Base-by-base conservation (phyloP, 2,329 filamentous ascomycete species). In the Aspergillus cejpii region DNA sequence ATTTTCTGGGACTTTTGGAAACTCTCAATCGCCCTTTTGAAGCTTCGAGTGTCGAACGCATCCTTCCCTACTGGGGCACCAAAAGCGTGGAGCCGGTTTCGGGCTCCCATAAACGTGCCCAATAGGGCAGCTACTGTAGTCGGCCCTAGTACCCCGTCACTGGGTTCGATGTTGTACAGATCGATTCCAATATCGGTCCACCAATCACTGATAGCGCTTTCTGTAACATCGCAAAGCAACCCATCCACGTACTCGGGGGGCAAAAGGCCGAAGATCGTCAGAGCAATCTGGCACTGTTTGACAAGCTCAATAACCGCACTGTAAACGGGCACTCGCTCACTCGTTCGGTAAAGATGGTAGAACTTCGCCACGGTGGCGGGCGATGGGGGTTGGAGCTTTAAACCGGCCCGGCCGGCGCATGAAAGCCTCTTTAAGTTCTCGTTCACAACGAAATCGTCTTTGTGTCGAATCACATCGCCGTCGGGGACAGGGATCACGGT, bases 131-230 rank as follows among this genome's bases (percentile, higher is more conserved):
- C 82, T 6, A 97, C 89, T 0, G 90, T 96, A 0, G 87, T 94
- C 2, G 92, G 90, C 0, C 92, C 92, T 2, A 98, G 72, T 17
- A 94, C 89, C 10, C 91, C 91, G 67, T 98, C 92, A 7, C 85
- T 85, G 1, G 92, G 91, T 65, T 97, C 92, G 26, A 89, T 80
- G 44, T 91, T 94, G 72, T 91, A 96, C 59, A 92, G 84, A 54
- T 97, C 91, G 0, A 83, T 84, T 1, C 92, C 92, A 48, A 96
- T 84, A 58, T 95, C 87, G 1, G 86, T 83, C 92, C 92, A 97
- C 92, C 92, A 98, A 64, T 96, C 87, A 50, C 83, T 84, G 56
- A 97, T 81, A 1, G 90, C 88, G 50, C 78, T 83, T 64, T 98
- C 92, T 0, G 92, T 97, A 34, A 92, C 76, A 68, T 98, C 92